Percentiles rank a stretch among this genome's conserved stretches.
phyloP scores from a whole-genome alignment of 2,329 filamentous ascomycete genomes.

The Teratosphaeria nubilosa region DNA sequence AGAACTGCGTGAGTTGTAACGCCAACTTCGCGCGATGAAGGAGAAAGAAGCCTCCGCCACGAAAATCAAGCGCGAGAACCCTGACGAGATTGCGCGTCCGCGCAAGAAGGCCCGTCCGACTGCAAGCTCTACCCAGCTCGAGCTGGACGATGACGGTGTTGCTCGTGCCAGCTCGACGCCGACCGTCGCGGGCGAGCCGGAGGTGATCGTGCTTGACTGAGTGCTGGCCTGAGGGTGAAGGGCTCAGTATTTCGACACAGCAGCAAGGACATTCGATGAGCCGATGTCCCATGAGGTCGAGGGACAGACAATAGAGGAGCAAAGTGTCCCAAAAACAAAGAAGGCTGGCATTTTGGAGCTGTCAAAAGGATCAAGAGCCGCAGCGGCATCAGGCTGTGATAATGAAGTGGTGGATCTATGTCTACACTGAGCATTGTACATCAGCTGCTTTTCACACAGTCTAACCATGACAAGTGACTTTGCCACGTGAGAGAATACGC shows the following conservation, averaged over 20 bases:
- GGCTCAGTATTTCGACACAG: neutral
- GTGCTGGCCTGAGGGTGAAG: neutral
- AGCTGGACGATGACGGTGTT: conserved; percentile 3
- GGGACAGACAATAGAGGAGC: no score
- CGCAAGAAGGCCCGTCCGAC: conserved; percentile 9
- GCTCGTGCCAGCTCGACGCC: conserved; percentile 6
- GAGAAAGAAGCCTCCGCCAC: neutral
- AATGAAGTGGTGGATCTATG: no score
- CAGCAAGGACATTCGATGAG: neutral
- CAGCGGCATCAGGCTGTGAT: neutral
- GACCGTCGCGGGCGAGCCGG: neutral
- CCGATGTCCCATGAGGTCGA: neutral
- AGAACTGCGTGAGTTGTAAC: conserved; percentile 9
- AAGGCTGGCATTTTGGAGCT: no score
- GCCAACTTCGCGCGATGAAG: neutral
- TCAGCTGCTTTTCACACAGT: neutral
- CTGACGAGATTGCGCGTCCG: conserved; percentile 6
- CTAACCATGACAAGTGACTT: neutral
- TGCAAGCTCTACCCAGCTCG: conserved; percentile 5
- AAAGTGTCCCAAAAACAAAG: no score
- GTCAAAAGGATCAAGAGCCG: no score
- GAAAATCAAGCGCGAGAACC: conserved; percentile 12
- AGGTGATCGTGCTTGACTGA: neutral
- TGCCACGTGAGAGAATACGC: neutral
- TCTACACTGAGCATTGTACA: neutral